A percentile compares a stretch with the other conserved stretches of the same genome.
phyloP scores from a whole-genome alignment of 1,284 basidiomycete species.

The Papiliotrema laurentii region DNA sequence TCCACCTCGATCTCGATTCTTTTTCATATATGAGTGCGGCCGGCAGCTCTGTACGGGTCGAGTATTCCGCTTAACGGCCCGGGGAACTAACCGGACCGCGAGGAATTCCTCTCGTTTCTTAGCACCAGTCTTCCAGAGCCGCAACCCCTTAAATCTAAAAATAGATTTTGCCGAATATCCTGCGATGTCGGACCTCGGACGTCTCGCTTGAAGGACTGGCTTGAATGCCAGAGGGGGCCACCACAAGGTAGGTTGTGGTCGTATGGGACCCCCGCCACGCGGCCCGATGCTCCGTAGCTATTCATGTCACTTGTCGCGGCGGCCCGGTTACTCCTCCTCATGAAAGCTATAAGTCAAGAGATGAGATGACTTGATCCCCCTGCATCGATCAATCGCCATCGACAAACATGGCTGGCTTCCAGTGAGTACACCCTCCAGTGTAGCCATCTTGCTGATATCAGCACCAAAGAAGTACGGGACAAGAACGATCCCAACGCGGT shows the following conservation, averaged over 20 bases:
- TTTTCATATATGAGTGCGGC: no score
- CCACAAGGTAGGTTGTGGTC: no score
- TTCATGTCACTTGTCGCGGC: not conserved
- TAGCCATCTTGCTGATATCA: not conserved
- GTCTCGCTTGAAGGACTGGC: not conserved
- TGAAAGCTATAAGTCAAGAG: not conserved
- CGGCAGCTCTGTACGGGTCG: no score
- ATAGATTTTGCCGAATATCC: no score
- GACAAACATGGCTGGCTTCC: not conserved
- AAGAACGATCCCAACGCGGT: not conserved
- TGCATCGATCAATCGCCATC: not conserved
- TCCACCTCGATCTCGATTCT: no score
- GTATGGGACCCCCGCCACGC: no score
- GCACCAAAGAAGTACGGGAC: not conserved
- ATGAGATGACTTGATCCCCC: not conserved
- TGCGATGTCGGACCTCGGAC: no score
- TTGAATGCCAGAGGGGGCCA: not conserved
- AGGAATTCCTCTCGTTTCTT: no score
- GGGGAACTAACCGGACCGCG: no score
- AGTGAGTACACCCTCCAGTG: not conserved
- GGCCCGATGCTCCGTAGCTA: not conserved
- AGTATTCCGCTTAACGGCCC: no score
- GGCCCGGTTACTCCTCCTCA: not conserved
- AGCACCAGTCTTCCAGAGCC: no score
- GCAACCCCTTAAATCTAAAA: no score